Evolutionary conservation across 2,329 filamentous ascomycete genomes (phyloP).

Genomic region (Domatiomyces catenatus): DNA sequence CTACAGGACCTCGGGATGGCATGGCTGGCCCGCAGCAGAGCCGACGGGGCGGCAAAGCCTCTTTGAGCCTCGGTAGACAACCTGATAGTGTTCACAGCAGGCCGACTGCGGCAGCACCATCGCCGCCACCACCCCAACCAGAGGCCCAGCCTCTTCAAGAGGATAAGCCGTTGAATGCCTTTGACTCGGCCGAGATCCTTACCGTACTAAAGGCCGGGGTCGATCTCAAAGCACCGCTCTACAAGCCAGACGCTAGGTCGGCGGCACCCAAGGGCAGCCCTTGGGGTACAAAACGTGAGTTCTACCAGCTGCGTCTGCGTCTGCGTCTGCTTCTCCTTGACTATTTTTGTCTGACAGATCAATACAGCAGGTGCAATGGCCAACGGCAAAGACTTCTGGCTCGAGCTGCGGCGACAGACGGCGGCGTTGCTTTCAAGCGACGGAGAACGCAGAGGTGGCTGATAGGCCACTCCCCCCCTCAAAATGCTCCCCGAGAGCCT

Average conservation of each 20-base stretch:
- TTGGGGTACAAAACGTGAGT: conserved; percentile 32
- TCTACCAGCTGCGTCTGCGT: not conserved
- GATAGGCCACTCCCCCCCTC: not conserved
- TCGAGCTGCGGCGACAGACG: conserved; percentile 34
- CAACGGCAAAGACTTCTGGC: conserved; percentile 35
- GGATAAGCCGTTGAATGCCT: conserved; percentile 28
- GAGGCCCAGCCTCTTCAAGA: conserved; percentile 4
- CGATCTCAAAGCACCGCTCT: conserved; percentile 24
- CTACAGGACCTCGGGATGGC: conserved; percentile 10
- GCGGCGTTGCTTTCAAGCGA: conserved; percentile 23
- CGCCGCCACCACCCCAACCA: not conserved
- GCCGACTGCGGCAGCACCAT: not conserved
- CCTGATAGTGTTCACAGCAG: conserved; percentile 1
- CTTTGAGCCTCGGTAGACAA: conserved; percentile 5
- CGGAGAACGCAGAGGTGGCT: conserved; percentile 10
- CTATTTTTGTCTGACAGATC: not conserved
- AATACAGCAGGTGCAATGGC: conserved; percentile 31
- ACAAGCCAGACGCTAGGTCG: conserved; percentile 20
- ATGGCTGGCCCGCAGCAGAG: conserved; percentile 4
- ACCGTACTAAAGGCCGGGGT: conserved; percentile 27
- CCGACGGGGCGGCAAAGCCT: conserved; percentile 10
- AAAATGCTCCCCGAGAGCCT: not conserved
- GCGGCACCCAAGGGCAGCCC: conserved; percentile 20
- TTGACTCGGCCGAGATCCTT: conserved; percentile 30
- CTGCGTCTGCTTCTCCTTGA: conserved; percentile 4